Percentiles rank a stretch among this genome's conserved stretches.
Conservation (phyloP, 2,329 filamentous ascomycete species). For the Venturia nashicola region DNA sequence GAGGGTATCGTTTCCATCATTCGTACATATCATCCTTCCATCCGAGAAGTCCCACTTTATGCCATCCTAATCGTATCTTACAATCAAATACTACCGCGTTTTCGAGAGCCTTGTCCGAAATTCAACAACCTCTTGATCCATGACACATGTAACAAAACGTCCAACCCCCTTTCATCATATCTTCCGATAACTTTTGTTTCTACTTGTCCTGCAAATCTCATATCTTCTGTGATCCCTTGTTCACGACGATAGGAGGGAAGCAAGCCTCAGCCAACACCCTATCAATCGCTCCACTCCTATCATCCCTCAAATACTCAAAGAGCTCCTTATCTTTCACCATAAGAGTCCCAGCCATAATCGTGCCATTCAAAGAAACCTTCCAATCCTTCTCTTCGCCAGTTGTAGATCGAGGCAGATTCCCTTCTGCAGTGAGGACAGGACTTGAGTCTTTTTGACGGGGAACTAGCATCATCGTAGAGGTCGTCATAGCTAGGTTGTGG, state of each 20-base stretch:
- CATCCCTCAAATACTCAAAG: constrained; percentile 35
- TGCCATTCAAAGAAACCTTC: constrained; percentile 42
- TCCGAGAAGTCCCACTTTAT: not conserved
- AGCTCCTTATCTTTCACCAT: constrained; percentile 46
- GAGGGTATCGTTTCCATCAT: not conserved
- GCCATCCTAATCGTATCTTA: not conserved
- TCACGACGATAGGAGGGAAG: constrained; percentile 16
- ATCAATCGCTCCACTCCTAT: constrained; percentile 27
- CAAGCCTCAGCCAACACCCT: constrained; percentile 31
- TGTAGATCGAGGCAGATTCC: constrained; percentile 27
- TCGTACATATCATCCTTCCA: not conserved
- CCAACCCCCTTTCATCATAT: not conserved
- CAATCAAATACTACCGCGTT: not conserved
- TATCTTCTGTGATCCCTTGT: not conserved
- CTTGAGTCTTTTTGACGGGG: constrained; percentile 25
- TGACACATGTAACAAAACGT: not conserved
- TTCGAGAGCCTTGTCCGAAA: not conserved
- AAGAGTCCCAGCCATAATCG: constrained; percentile 42
- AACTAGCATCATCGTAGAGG: constrained; percentile 39
- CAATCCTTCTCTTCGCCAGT: constrained; percentile 23
- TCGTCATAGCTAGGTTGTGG: constrained; percentile 48
- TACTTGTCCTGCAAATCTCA: not conserved
- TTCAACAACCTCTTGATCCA: not conserved
- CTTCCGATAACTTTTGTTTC: not conserved
- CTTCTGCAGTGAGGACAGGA: constrained; percentile 22